Evolutionary conservation across 2,329 filamentous ascomycete genomes (phyloP).

Genomic region (Monilinia polystroma): DNA sequence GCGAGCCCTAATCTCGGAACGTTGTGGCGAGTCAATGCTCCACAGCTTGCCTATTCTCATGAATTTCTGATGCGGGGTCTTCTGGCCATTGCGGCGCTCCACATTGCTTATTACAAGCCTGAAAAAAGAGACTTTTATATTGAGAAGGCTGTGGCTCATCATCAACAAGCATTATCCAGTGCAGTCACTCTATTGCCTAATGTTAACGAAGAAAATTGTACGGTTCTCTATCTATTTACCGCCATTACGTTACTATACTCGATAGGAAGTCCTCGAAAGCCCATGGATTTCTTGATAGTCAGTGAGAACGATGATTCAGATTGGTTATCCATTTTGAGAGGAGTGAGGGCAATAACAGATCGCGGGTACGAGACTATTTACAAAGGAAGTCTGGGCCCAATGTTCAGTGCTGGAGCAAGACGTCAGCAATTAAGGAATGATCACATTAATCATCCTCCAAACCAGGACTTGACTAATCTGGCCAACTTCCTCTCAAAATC

Average conservation of each 20-base stretch:
- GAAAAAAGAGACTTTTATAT: conserved; percentile 44
- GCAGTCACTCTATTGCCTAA: conserved; percentile 41
- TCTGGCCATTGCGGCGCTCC: conserved; percentile 50
- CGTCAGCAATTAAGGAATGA: conserved; percentile 28
- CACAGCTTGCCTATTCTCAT: conserved; percentile 48
- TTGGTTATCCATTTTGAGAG: conserved; percentile 44
- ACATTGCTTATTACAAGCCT: conserved; percentile 47
- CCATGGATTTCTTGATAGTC: conserved; percentile 42
- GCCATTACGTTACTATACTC: conserved; percentile 43
- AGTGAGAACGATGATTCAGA: conserved; percentile 41
- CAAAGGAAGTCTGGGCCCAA: conserved; percentile 31
- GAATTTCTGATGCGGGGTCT: conserved; percentile 51
- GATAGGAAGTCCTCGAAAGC: conserved; percentile 41
- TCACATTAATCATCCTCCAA: conserved; percentile 24
- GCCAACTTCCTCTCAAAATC: conserved; percentile 28
- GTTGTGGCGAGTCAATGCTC: conserved; percentile 49
- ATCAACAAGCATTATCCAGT: conserved; percentile 39
- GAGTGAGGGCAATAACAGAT: conserved; percentile 41
- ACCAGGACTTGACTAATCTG: conserved; percentile 26
- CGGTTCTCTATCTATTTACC: conserved; percentile 44
- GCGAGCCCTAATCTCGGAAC: conserved; percentile 44
- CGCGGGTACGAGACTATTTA: conserved; percentile 33
- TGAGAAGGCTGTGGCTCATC: conserved; percentile 42
- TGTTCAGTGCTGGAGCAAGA: conserved; percentile 22
- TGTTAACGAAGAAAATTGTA: conserved; percentile 41